A percentile compares a stretch with the other conserved stretches of the same genome.
phyloP scores from a whole-genome alignment of 257 asterid species.

The Nicotiana noctiflora region DNA sequence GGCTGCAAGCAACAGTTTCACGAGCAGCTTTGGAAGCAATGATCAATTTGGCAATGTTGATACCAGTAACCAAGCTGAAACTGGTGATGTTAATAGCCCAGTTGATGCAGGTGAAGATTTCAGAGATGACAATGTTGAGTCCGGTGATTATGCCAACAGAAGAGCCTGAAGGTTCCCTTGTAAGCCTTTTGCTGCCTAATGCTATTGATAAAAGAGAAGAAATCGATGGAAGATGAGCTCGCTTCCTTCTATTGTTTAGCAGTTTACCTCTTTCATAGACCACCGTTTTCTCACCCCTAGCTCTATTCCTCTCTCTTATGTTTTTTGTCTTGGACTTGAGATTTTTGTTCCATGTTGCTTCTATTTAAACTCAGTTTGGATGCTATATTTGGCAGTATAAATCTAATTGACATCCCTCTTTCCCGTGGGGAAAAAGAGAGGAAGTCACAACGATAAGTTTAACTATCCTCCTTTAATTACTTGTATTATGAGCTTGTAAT shows the following conservation, averaged over 20 bases:
- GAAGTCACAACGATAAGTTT: too few relatives aligned
- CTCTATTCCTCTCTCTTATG: background rate
- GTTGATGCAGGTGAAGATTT: conserved; percentile 12
- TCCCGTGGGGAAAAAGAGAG: too few relatives aligned
- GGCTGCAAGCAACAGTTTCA: background rate
- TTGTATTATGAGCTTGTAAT: too few relatives aligned
- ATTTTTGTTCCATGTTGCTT: background rate
- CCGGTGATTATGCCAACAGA: conserved; percentile 31
- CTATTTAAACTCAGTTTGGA: background rate
- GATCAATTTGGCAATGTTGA: conserved; percentile 4
- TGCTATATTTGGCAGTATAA: background rate
- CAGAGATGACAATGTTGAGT: conserved; percentile 20
- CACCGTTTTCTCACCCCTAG: background rate
- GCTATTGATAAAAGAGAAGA: background rate
- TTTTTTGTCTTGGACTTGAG: background rate
- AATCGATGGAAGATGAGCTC: background rate
- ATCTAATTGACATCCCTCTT: too few relatives aligned
- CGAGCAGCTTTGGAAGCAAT: conserved; percentile 5
- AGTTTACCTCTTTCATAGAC: background rate
- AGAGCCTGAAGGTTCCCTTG: conserved; percentile 23
- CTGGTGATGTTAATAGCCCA: conserved; percentile 15
- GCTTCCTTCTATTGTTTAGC: background rate
- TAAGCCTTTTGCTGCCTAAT: background rate
- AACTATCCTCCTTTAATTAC: too few relatives aligned
- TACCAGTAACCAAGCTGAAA: conserved; percentile 10